These are phyloP conservation scores for Suaeda aralocaspica DNA, from an alignment of 148 eudicot genomes.

Conservation along the genomic window DNA sequence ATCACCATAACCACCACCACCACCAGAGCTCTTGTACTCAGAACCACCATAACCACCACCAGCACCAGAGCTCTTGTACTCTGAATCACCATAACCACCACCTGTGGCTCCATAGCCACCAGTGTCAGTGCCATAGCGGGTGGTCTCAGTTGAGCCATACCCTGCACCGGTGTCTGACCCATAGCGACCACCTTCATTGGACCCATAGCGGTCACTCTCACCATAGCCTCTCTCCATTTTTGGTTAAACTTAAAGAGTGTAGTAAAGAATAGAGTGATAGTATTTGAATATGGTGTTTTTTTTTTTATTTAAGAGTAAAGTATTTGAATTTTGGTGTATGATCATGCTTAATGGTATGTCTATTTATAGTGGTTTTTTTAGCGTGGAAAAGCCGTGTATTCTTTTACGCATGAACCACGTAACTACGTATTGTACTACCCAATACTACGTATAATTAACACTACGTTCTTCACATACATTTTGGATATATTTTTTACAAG, in stretches of 20 bases:
- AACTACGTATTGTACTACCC: background rate
- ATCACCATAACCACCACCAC: conserved; percentile 15
- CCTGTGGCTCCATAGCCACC: background rate
- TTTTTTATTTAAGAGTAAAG: too few species aligned
- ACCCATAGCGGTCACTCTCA: conserved; percentile 10
- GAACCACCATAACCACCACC: conserved; percentile 14
- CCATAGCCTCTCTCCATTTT: conserved; percentile 13
- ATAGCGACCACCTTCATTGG: background rate
- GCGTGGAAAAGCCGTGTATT: too few species aligned
- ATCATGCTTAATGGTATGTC: background rate
- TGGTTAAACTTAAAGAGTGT: too few species aligned
- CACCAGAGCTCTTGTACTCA: background rate
- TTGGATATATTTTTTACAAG: too few species aligned
- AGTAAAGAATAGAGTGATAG: too few species aligned
- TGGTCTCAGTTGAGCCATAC: conserved; percentile 15
- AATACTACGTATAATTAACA: background rate
- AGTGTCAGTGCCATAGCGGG: conserved; percentile 19
- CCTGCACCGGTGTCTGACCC: background rate
- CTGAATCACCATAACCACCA: conserved; percentile 17
- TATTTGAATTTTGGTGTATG: conserved; percentile 1
- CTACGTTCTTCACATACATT: too few species aligned
- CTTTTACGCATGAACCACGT: too few species aligned
- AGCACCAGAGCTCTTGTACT: background rate
- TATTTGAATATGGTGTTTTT: too few species aligned
- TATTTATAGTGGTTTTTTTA: too few species aligned